A percentile compares a stretch with the other conserved stretches of the same genome.
Conservation (phyloP, 164 flowering plant genomes). For the Pachysandra terminalis region DNA sequence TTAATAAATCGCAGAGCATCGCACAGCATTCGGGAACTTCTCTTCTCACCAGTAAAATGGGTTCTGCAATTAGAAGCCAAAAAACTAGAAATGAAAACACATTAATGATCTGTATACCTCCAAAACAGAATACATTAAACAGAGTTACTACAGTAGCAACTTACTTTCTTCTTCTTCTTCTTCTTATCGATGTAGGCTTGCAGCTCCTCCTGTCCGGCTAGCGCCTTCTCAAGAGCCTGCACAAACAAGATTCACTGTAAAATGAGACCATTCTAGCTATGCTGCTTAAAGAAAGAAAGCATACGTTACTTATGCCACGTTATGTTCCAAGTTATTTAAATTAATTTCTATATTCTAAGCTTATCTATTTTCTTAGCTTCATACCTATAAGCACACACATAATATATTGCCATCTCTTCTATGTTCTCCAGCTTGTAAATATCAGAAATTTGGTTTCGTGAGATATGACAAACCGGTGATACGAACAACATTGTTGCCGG, state of each 20-base stretch:
- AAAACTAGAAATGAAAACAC: background rate
- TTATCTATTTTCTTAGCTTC: too few species aligned
- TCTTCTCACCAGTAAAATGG: slow-evolving; percentile 24
- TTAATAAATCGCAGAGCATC: background rate
- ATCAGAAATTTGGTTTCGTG: background rate
- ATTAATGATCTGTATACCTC: background rate
- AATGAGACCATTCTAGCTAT: too few species aligned
- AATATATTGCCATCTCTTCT: background rate
- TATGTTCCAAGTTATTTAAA: background rate
- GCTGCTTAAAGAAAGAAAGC: too few species aligned
- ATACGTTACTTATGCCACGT: too few species aligned
- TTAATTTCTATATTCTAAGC: background rate
- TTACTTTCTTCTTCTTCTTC: slow-evolving; percentile 71
- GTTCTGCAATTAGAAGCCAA: slow-evolving; percentile 21
- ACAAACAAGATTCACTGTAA: slow-evolving; percentile 5
- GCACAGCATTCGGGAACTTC: background rate
- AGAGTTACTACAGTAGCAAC: slow-evolving; percentile 8
- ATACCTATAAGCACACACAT: background rate
- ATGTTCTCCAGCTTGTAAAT: background rate
- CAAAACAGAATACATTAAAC: background rate
- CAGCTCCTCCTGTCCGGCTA: slow-evolving; percentile 52
- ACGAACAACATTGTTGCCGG: background rate
- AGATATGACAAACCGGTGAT: background rate
- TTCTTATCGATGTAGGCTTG: slow-evolving; percentile 69
- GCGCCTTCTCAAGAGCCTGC: slow-evolving; percentile 72